A percentile compares a stretch with the other conserved stretches of the same genome.
These are phyloP conservation scores for Erysimum cheiri DNA, from an alignment of 441 rosid genomes.

Conservation along the genomic window DNA sequence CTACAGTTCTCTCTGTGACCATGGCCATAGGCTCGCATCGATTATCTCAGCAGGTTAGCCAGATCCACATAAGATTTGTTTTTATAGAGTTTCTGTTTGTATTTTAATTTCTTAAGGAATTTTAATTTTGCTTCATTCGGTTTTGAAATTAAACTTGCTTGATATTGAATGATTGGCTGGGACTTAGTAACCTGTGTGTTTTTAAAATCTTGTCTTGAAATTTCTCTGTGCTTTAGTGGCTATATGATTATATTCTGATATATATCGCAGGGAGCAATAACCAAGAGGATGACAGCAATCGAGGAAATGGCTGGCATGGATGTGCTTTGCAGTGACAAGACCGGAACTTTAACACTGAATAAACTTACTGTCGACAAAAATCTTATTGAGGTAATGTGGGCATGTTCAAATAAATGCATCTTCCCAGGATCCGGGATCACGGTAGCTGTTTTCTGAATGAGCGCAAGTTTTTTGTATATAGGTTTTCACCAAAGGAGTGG, in stretches of 20 bases:
- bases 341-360: constrained; percentile 92
- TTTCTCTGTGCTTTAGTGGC: constrained; percentile 27
- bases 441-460: constrained; percentile 30
- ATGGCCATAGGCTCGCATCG: constrained; percentile 98
- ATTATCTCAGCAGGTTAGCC: constrained; percentile 85
- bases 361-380: constrained; percentile 90
- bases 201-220: not conserved
- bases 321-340: constrained; percentile 97
- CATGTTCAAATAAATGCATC: constrained; percentile 2
- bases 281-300: constrained; percentile 98
- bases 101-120: not conserved
- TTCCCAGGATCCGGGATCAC: not conserved
- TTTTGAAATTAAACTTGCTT: constrained; percentile 9
- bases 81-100: not conserved
- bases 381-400: constrained; percentile 73
- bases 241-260: constrained; percentile 18
- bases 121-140: not conserved
- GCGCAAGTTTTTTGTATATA: constrained; percentile 29
- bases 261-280: constrained; percentile 83
- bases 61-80: not conserved
- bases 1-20: constrained; percentile 92
- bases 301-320: constrained; percentile 99
- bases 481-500: constrained; percentile 86
- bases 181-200: not conserved
- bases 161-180: constrained; percentile 8